Evolutionary conservation across 108 stramenopile genomes (phyloP).

Genomic region (Licmophora abbreviata): DNA sequence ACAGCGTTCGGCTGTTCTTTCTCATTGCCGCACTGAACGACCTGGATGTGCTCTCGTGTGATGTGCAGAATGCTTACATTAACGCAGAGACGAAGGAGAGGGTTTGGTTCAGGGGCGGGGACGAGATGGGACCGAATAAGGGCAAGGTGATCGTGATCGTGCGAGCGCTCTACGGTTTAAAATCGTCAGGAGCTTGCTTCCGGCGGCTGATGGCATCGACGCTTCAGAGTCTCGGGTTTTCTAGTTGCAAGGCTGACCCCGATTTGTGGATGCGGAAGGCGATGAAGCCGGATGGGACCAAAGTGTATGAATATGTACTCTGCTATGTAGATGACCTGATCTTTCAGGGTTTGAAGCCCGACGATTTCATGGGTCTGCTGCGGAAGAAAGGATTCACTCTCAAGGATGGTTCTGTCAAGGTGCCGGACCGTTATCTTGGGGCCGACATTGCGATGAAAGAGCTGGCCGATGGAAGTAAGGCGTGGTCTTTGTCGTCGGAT

Average conservation of each 20-base stretch:
- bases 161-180: constrained; percentile 16
- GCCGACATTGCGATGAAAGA: background rate
- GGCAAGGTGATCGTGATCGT: constrained; percentile 10
- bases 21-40: constrained; percentile 17
- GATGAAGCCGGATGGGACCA: background rate
- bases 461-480: background rate
- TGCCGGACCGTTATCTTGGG: constrained; percentile 4
- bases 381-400: background rate
- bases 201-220: background rate
- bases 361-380: background rate
- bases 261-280: constrained; percentile 20
- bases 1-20: constrained; percentile 12
- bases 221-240: constrained; percentile 11
- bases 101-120: background rate
- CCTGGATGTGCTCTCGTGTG: constrained; percentile 7
- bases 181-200: constrained; percentile 2
- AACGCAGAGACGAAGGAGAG: constrained; percentile 1
- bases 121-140: background rate
- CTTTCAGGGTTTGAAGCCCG: background rate
- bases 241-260: constrained; percentile 15
- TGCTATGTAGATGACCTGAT: constrained; percentile 29
- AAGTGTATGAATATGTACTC: constrained; percentile 26
- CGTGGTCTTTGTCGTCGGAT: constrained; percentile 14
- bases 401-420: constrained; percentile 1
- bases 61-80: constrained; percentile 28